Evolutionary conservation across 805 yeast species (phyloP), one percentile per base, ranked within the genome.

Genomic region (Metschnikowia hibisci): DNA sequence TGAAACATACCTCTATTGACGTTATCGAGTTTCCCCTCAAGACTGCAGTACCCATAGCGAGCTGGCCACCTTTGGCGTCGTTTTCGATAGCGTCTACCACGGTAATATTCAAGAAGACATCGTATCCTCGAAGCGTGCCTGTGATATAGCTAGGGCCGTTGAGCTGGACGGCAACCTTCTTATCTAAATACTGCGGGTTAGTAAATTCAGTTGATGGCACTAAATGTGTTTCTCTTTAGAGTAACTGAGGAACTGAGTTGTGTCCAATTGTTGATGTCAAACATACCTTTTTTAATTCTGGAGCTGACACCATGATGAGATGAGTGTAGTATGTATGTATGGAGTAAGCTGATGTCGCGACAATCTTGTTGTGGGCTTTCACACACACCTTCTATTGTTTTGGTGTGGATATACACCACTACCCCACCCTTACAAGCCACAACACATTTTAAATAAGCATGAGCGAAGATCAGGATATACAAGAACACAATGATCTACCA

Each of bases 51-150:
- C 96, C 95, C 35, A 86, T 66, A 43, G 75, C 72, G 28, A 73
- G 58, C 44, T 73, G 74, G 9, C 74, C 77, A 4, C 80, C 82
- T 32, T 70, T 66, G 23, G 62, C 52, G 30, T 67, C 66, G 46
- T 77, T 78, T 58, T 85, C 93, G 12, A 80, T 71, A 1, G 88
- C 87, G 39, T 82, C 84, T 35, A 81, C 86, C 29, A 86, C 60
- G 0, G 86, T 87, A 18, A 85, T 64, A 55, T 86, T 86, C 54
- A 86, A 60, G 57, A 84, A 85, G n/a, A 77, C 77, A 59, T 91
- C 98, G 61, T 81, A 91, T 2, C 98, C 98, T 54, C 87, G 72
- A 42, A 91, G 73, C 10, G 78, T 77, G 2, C 98, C 98, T n/a
- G 78, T 76, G 1, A 91, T 78, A 52, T 77, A 77, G 39, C 97